Conservation (phyloP, 179 eudicot species). For the Sideroxylon spinosum region DNA sequence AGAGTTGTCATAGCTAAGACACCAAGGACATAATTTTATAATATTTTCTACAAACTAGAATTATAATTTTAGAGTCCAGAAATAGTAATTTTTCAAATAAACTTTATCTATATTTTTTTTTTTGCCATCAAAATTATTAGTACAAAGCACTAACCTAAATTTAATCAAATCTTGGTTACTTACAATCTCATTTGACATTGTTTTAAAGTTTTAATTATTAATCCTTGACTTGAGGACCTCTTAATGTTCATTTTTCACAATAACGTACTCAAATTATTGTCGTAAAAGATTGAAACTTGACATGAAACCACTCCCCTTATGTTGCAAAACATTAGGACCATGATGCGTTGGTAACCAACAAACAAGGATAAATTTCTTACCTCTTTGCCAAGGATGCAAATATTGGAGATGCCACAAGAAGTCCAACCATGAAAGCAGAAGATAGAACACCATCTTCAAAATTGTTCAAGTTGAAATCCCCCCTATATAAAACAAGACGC, state of each 20-base stretch:
- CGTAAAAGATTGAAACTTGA: background rate
- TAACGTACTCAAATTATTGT: background rate
- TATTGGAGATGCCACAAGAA: conserved; percentile 85
- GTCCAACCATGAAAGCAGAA: conserved; percentile 99
- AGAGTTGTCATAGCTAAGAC: background rate
- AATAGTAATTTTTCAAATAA: background rate
- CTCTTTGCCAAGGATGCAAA: conserved; percentile 88
- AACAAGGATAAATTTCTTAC: conserved; percentile 26
- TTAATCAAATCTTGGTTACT: background rate
- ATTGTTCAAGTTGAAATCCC: conserved; percentile 69
- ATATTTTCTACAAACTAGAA: background rate
- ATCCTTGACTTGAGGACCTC: background rate
- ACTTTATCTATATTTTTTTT: background rate
- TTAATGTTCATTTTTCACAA: background rate
- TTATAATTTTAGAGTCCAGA: background rate
- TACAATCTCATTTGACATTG: background rate
- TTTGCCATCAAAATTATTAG: background rate
- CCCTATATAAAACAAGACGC: conserved; percentile 41
- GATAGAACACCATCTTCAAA: conserved; percentile 93
- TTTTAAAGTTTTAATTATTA: background rate
- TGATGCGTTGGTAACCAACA: conserved; percentile 5
- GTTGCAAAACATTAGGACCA: conserved; percentile 1
- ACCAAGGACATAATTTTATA: background rate
- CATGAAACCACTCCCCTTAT: background rate
- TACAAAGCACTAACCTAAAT: background rate